Evolutionary conservation across 257 asterid genomes (phyloP), one percentile per base, ranked within the genome.

Genomic region (Plectranthus barbatus): DNA sequence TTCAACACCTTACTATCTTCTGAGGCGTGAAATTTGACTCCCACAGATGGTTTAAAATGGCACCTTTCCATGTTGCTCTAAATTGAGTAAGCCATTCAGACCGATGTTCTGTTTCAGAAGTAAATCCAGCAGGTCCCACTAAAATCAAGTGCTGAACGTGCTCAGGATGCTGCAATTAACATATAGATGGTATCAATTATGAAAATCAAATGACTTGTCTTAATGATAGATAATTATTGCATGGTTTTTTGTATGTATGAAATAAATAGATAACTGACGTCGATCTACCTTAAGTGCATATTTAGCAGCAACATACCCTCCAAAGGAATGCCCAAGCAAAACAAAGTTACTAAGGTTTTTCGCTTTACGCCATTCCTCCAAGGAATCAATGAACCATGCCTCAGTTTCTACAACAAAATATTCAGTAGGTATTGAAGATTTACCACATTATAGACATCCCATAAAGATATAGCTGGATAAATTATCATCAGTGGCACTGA

Each of bases 311-410:
- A 92, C 84, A 75, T 92, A 92, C 33, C 99, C 99, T 72, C 99
- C 99, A 71, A 92, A 86, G 49, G 99, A 92, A 78, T 92, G 99
- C 21, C 99, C 99, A 45, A 92, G 97, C 71, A 92, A 80, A 71
- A 92, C 84, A 77, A 89, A 89, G 79, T 89, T 86, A 81, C 77
- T 82, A 52, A 92, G 83, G 44, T 86, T 84, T 71, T 92, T 85
- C 11, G 95, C 87, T 78, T 82, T 89, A 56, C 99, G 92, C 99
- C 99, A 92, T 76, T 85, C 96, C 82, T 92, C 99, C 18, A 92
- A 80, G 42, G 99, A 76, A 54, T 76, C 79, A 46, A 76, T 75
- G 67, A 72, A 79, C 79, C 99, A 92, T 19, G 81, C 91, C 77
- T 92, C 99, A 13, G 99, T 89, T 76, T 92, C 97, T 92, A 79